Conservation (phyloP, 164 flowering plant genomes). For the Nymphaea thermarum region DNA sequence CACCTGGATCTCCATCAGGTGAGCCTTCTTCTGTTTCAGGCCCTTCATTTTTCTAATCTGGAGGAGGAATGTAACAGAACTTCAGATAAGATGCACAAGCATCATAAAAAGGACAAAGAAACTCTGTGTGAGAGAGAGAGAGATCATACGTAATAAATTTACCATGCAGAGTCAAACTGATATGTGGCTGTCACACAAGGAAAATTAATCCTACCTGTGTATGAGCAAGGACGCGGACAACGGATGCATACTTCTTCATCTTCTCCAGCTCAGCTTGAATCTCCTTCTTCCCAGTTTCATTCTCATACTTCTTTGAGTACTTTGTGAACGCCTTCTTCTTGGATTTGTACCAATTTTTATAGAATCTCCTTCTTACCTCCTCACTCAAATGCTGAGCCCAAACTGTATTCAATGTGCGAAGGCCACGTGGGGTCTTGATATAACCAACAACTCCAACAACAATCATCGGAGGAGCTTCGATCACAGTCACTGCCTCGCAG, state of each 20-base stretch:
- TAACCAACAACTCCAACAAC: constrained; percentile 66
- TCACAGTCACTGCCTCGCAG: constrained; percentile 59
- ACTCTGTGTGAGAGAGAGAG: neutral
- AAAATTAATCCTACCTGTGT: constrained; percentile 34
- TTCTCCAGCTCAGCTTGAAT: constrained; percentile 53
- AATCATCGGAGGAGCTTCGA: constrained; percentile 61
- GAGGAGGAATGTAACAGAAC: neutral
- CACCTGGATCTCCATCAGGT: constrained; percentile 69
- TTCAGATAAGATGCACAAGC: neutral
- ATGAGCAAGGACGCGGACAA: constrained; percentile 64
- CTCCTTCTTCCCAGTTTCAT: constrained; percentile 53
- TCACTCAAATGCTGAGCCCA: constrained; percentile 79
- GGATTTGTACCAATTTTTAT: constrained; percentile 60
- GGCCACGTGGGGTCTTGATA: constrained; percentile 51
- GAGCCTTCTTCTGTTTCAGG: constrained; percentile 72
- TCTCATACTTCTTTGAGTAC: constrained; percentile 52
- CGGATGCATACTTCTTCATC: constrained; percentile 51
- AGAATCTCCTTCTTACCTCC: constrained; percentile 59
- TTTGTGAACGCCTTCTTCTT: constrained; percentile 64
- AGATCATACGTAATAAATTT: neutral
- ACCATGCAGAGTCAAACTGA: neutral
- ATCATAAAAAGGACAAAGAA: neutral
- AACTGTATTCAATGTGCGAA: constrained; percentile 43
- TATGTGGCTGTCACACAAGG: neutral
- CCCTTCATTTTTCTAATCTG: constrained; percentile 68